Conservation (phyloP, 441 rosid genomes). For the Bruguiera hainesii region DNA sequence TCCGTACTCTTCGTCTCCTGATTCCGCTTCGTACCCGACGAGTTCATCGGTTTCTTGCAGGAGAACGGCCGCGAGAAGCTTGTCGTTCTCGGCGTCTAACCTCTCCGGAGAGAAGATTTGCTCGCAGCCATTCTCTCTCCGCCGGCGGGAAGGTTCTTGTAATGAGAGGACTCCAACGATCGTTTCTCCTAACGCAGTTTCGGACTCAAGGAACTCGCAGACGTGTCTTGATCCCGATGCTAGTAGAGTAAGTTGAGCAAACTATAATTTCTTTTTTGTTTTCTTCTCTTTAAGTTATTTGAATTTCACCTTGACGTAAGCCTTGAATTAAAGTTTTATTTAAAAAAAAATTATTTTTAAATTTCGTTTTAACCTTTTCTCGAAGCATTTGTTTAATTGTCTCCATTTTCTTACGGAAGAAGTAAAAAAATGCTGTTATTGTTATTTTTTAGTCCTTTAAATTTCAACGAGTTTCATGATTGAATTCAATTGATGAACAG, state of each 20-base stretch:
- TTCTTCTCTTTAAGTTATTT: not conserved
- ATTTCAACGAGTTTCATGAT: too few species aligned
- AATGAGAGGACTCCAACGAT: conserved; percentile 34
- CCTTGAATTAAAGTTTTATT: too few species aligned
- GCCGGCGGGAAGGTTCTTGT: not conserved
- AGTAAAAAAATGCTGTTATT: too few species aligned
- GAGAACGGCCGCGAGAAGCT: conserved; percentile 20
- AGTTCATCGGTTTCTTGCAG: conserved; percentile 23
- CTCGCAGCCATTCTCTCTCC: conserved; percentile 18
- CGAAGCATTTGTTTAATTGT: too few species aligned
- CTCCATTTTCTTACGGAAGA: too few species aligned
- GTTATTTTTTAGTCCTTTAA: too few species aligned
- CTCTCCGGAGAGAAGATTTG: conserved; percentile 54
- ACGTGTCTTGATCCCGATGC: conserved; percentile 99
- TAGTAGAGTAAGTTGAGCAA: conserved; percentile 55
- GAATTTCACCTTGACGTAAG: not conserved
- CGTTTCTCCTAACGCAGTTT: conserved; percentile 84
- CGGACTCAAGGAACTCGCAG: conserved; percentile 84
- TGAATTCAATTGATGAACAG: too few species aligned
- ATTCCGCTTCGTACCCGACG: conserved; percentile 24
- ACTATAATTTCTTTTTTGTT: not conserved
- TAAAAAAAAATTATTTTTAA: too few species aligned
- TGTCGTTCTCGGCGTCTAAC: conserved; percentile 62
- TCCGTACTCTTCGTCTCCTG: conserved; percentile 30
- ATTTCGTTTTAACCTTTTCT: too few species aligned